These are phyloP conservation scores for Corynascus novoguineensis DNA, from an alignment of 495 filamentous ascomycete species.

Conservation along the genomic window DNA sequence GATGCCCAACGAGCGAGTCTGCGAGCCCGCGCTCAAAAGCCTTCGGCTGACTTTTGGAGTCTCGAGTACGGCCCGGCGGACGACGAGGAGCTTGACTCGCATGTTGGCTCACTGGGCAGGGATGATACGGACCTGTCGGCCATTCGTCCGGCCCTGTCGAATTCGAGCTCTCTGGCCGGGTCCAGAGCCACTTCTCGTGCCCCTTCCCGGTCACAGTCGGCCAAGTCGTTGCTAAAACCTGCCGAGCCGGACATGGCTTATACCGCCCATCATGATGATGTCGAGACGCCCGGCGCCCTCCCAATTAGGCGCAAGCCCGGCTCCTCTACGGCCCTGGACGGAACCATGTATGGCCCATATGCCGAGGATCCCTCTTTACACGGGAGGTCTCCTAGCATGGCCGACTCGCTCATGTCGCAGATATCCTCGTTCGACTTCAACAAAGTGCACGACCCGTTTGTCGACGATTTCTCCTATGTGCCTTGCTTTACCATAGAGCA, in stretches of 20 bases:
- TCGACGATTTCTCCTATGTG: constrained; percentile 85
- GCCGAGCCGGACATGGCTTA: constrained; percentile 39
- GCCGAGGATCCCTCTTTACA: constrained; percentile 47
- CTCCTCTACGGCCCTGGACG: constrained; percentile 58
- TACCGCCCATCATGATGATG: constrained; percentile 36
- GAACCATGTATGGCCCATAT: constrained; percentile 71
- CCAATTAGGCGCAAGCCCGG: constrained; percentile 46
- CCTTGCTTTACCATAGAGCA: constrained; percentile 83
- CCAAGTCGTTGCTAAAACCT: constrained; percentile 40
- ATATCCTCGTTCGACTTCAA: constrained; percentile 52
- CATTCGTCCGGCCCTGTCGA: constrained; percentile 11
- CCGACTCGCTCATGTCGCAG: constrained; percentile 57
- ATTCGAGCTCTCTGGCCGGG: constrained; percentile 27
- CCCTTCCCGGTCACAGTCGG: constrained; percentile 42
- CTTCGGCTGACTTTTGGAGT: constrained; percentile 62
- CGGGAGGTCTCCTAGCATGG: constrained; percentile 57
- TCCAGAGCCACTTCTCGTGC: constrained; percentile 41
- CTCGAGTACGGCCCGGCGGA: constrained; percentile 71
- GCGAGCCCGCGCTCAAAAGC: constrained; percentile 35
- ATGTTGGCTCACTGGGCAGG: constrained; percentile 30
- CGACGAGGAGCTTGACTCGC: constrained; percentile 47
- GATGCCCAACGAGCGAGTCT: constrained; percentile 49
- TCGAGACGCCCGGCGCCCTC: constrained; percentile 40
- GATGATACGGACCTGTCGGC: constrained; percentile 21
- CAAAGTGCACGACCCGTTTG: constrained; percentile 52